Evolutionary conservation across 495 filamentous ascomycete species (phyloP), one percentile per base, ranked within the genome.

Genomic region (Jackrogersella minutella): DNA sequence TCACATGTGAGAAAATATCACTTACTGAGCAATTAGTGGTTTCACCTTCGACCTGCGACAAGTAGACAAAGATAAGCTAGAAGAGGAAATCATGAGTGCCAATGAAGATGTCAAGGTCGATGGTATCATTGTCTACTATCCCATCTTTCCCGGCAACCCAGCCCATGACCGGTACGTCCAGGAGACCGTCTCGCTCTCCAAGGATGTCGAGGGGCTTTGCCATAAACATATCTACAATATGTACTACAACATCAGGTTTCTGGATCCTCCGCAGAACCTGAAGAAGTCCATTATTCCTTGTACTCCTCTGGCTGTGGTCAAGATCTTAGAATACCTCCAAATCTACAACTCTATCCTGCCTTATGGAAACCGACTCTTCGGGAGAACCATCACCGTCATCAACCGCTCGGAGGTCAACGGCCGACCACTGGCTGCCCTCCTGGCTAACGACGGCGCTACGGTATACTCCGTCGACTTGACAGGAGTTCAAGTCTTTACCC

Each of bases 51-150:
- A 92, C 66, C 86, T 97, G 47, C 90, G 90, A 56, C 82, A 88
- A 73, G 86, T 97, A 39, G 82, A 89, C 68, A 94, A 93, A 64
- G 93, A 97, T 69, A 84, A 87, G 19, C 88, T 99, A 60, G 95
- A 98, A 82, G 90, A 96, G 61, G 84, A 87, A 52, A 88, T 99
- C 70, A 80, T 96, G 26, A 80, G 79, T 56, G 95, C 95, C 65
- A 98, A 99, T 78, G 77, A 81, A 28, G 93, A 97, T 76, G 69
- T 82, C 54, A 64, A 76, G 10, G 87, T 97, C 57, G 90, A 97
- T 77, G 95, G 95, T 67, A 97, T 98, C 68, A 94, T 99, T 65
- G 91, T 98, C 73, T 99, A 99, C 80, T 99, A 97, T 78, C 95
- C 95, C 37, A 96, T 99, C 77, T 98, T 96, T 84, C 78, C 76